These are phyloP conservation scores for Xeromyces bisporus DNA, from an alignment of 495 filamentous ascomycete genomes.

Conservation along the genomic window DNA sequence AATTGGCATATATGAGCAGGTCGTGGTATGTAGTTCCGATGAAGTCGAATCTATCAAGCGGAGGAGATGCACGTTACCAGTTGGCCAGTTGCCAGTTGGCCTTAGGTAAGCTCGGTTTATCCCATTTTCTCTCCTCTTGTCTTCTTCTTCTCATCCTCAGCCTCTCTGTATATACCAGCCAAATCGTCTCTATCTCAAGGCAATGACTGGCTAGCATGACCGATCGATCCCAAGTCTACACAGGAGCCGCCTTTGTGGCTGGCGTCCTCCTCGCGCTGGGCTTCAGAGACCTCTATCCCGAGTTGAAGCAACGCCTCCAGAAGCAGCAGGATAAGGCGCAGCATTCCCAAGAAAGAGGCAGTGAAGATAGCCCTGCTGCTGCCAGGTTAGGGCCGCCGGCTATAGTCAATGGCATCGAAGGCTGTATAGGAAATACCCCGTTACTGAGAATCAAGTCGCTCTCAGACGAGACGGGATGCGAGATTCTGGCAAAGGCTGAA, in stretches of 20 bases:
- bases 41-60: no score
- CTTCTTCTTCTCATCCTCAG: constrained; percentile 1
- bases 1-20: no score
- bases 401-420: constrained; percentile 63
- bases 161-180: no score
- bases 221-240: constrained; percentile 22
- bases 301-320: constrained; percentile 45
- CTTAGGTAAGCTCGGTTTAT: no score
- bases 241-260: constrained; percentile 54
- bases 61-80: no score
- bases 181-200: no score
- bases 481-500: constrained; percentile 88
- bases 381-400: constrained; percentile 23
- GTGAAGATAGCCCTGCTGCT: background rate
- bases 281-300: constrained; percentile 56
- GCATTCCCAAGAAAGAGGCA: background rate
- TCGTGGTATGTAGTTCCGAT: no score
- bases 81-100: no score
- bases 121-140: constrained; percentile 11
- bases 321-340: constrained; percentile 11
- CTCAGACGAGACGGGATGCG: constrained; percentile 80
- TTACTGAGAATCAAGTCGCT: constrained; percentile 75
- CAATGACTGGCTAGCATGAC: constrained; percentile 6
- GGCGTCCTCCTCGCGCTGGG: constrained; percentile 56
- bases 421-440: constrained; percentile 86